phyloP scores from a whole-genome alignment of 2,329 filamentous ascomycete species.

The Scedosporium boydii region DNA sequence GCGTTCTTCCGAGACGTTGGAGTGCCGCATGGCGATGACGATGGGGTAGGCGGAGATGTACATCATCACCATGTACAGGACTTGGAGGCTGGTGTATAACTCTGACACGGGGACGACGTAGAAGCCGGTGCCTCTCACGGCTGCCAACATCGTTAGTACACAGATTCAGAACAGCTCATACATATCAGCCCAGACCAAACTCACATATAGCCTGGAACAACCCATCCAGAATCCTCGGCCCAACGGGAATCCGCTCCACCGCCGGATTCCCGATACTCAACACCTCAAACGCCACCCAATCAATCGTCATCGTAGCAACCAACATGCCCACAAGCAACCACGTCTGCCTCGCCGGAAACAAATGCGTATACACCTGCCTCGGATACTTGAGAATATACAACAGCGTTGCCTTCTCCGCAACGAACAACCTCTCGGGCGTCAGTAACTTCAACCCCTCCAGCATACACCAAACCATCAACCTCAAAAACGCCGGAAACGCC shows the following conservation, averaged over 20 bases:
- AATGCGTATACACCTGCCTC: constrained; percentile 49
- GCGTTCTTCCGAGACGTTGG: constrained; percentile 63
- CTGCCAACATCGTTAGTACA: constrained; percentile 16
- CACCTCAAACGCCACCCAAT: constrained; percentile 58
- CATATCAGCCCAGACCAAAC: constrained; percentile 12
- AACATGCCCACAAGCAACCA: constrained; percentile 58
- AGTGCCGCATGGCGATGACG: constrained; percentile 55
- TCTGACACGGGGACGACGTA: constrained; percentile 53
- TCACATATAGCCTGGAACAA: constrained; percentile 52
- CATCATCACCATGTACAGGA: constrained; percentile 56
- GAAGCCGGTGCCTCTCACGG: constrained; percentile 56
- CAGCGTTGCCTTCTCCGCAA: constrained; percentile 37
- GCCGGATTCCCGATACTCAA: constrained; percentile 53
- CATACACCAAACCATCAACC: constrained; percentile 47
- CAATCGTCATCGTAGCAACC: constrained; percentile 48
- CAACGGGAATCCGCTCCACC: constrained; percentile 39
- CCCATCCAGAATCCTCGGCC: constrained; percentile 50
- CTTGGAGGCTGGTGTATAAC: constrained; percentile 46
- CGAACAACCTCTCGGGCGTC: constrained; percentile 25
- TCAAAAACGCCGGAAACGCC: constrained; percentile 53
- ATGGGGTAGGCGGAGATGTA: constrained; percentile 57
- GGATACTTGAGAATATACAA: constrained; percentile 46
- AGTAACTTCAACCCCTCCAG: constrained; percentile 29
- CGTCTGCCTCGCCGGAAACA: constrained; percentile 55
- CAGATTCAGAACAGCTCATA: too few relatives aligned